phyloP scores from a whole-genome alignment of 768 basidiomycete species.

The Boletus fagicola region DNA sequence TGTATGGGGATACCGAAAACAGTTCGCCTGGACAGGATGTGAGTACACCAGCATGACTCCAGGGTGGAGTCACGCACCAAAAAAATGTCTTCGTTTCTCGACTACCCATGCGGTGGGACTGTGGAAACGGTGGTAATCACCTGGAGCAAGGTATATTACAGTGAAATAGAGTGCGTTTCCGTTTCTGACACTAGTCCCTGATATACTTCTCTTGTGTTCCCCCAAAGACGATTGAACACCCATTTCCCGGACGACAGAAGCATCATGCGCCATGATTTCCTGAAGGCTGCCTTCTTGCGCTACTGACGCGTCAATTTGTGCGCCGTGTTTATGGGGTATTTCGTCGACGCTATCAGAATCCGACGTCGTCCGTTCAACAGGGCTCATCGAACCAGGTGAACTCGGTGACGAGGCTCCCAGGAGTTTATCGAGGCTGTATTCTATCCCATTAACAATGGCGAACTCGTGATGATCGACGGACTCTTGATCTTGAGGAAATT shows the following conservation, averaged over 20 bases:
- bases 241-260: constrained; percentile 70
- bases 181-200: constrained; percentile 53
- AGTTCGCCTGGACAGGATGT: constrained; percentile 62
- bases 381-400: constrained; percentile 40
- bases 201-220: constrained; percentile 35
- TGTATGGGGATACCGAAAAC: constrained; percentile 94
- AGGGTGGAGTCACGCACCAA: constrained; percentile 51
- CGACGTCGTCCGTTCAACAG: constrained; percentile 20
- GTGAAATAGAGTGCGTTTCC: constrained; percentile 88
- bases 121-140: constrained; percentile 98
- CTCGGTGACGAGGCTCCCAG: constrained; percentile 55
- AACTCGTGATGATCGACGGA: constrained; percentile 87
- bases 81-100: constrained; percentile 91
- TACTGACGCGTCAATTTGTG: constrained; percentile 74
- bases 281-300: constrained; percentile 49
- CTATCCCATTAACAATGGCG: constrained; percentile 95
- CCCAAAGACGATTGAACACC: constrained; percentile 48
- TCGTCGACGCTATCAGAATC: constrained; percentile 25
- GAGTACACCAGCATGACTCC: neutral
- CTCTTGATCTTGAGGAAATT: constrained; percentile 45
- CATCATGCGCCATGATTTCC: constrained; percentile 63
- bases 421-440: constrained; percentile 89
- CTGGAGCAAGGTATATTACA: constrained; percentile 97
- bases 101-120: constrained; percentile 96
- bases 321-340: constrained; percentile 57